Evolutionary conservation across 768 basidiomycete species (phyloP).

Genomic region (Agaricus sinodeliciosus): DNA sequence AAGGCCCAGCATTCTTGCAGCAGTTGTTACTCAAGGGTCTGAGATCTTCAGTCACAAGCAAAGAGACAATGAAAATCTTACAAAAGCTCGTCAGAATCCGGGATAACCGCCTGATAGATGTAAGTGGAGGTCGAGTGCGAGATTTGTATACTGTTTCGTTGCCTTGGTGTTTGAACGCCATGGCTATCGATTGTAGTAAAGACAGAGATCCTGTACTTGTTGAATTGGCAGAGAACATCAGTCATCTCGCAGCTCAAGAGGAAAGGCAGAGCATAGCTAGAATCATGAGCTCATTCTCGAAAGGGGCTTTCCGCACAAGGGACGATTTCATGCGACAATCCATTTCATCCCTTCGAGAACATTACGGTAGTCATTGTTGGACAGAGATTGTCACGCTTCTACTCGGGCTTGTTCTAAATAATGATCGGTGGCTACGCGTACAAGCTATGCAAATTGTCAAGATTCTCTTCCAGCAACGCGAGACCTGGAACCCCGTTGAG

Average conservation of each 20-base stretch:
- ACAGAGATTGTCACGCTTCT: slow-evolving; percentile 78
- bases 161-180: slow-evolving; percentile 85
- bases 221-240: slow-evolving; percentile 69
- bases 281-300: slow-evolving; percentile 86
- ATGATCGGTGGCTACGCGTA: slow-evolving; percentile 72
- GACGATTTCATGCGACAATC: slow-evolving; percentile 94
- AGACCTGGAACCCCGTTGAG: slow-evolving; percentile 68
- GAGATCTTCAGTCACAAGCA: slow-evolving; percentile 67
- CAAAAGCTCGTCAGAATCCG: slow-evolving; percentile 53
- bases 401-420: slow-evolving; percentile 82
- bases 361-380: slow-evolving; percentile 71
- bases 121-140: slow-evolving; percentile 64
- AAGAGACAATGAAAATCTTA: slow-evolving; percentile 62
- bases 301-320: slow-evolving; percentile 80
- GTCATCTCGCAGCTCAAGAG: slow-evolving; percentile 63
- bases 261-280: slow-evolving; percentile 74
- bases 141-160: slow-evolving; percentile 76
- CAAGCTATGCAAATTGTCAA: slow-evolving; percentile 87
- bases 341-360: slow-evolving; percentile 77
- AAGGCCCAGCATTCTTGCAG: slow-evolving; percentile 56
- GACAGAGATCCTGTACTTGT: slow-evolving; percentile 49
- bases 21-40: slow-evolving; percentile 68
- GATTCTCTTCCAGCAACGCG: slow-evolving; percentile 79
- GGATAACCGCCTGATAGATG: slow-evolving; percentile 64
- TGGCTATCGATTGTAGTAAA: slow-evolving; percentile 38